Base-by-base conservation (phyloP, 2,329 filamentous ascomycete genomes). In the Ophiostoma quercus region DNA sequence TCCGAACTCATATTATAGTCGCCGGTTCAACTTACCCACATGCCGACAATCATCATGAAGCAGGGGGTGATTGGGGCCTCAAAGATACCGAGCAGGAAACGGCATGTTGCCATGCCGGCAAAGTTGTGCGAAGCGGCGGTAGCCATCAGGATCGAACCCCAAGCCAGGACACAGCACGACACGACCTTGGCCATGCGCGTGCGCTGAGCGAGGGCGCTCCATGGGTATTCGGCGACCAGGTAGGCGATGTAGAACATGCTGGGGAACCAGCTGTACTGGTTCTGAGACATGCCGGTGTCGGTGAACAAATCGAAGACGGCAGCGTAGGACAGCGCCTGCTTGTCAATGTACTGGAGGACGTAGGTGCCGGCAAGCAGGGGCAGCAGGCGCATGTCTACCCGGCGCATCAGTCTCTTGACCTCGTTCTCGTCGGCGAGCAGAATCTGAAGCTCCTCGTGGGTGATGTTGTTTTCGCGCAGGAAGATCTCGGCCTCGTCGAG, bases 61-160 rank as follows among this genome's bases (percentile, higher is more conserved):
- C 82, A 83, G 0, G 87, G 87, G 74, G 87, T 85, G 2, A 84
- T 79, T 68, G 83, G 84, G 0, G 86, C 84, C 76, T 88, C 86
- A 2, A 84, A 82, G 3, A 85, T 80, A 39, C 86, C 87, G 2
- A 85, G 82, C 5, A 88, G 79, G 34, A 84, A 84, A 62, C 87
- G 82, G 62, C 88, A 81, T 3, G 81, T 80, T n/a, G 84, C 84
- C 16, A 88, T 80, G 0, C 83, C 83, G 2, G 79, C 78, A 72
- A 87, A 88, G 71, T 83, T 84, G 63, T 81, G 82, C 73, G 83
- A 85, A 51, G 82, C 84, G 11, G 82, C 81, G 0, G 80, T 83
- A 0, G 80, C 79, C 71, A 82, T 79, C 29, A 84, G 77, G 16
- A 85, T 80, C 6, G 79, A 75, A 3, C 83, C 83, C 84, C 84